Evolutionary conservation across 2,329 filamentous ascomycete species (phyloP), one percentile per base, ranked within the genome.

Genomic region (Fusarium foetens): DNA sequence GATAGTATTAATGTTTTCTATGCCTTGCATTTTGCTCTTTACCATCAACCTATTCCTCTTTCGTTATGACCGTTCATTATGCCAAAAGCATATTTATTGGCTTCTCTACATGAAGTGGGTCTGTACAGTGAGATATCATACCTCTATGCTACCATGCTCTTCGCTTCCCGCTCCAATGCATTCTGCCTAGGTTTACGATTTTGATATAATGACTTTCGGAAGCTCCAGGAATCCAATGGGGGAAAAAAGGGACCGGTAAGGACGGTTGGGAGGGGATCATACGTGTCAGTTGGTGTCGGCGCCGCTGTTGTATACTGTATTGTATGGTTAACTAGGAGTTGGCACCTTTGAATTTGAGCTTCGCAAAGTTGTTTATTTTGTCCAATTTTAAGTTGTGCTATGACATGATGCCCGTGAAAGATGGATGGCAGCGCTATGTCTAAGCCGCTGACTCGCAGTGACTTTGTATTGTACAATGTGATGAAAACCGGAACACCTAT

Each of bases 271-370:
- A 58, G 39, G 64, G 54, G 45, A 46, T 53, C 42, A 46, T 43
- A 38, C 39, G 61, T 64, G 67, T 52, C 59, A 45, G 57, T 62
- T 68, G 68, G 74, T 71, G 63, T 71, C 73, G 58, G 66, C 68
- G 62, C 68, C 69, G 63, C 64, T 71, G 46, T 58, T 73, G 70
- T 71, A 72, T 72, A 43, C 66, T 76, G 64, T 71, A 75, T 68
- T 76, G 69, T 76, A 76, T 57, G 60, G 62, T 76, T 68, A 68
- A 72, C 48, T 36, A 42, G 55, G 70, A 72, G 65, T 71, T 70
- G 51, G 66, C 66, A 72, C 68, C 42, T 35, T 66, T 70, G 65
- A 67, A 72, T 70, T 65, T 65, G 59, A 58, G 41, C 61, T 38
- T 67, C 60, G 36, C 45, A 31, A 69, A 64, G 25, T 38, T 43